Percentiles rank a stretch among this genome's conserved stretches.
These are phyloP conservation scores for Pleurozium schreberi DNA, from an alignment of 225 moss, liverwort and hornwort genomes.

Conservation along the genomic window DNA sequence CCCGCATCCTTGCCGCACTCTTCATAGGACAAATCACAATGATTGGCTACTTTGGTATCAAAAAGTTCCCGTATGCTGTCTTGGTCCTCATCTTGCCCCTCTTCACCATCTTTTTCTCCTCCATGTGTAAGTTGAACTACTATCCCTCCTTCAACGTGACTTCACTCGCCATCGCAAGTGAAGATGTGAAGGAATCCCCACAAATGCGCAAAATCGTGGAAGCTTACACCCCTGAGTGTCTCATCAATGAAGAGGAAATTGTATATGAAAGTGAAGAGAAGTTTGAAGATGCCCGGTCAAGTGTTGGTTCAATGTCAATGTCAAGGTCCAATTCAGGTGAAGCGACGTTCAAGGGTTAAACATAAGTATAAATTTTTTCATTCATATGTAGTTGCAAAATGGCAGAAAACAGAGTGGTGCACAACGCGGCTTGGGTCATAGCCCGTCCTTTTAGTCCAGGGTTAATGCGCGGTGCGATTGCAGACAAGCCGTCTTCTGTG, in stretches of 20 bases:
- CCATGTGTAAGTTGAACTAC: conserved; percentile 55
- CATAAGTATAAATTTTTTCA: too few relatives aligned
- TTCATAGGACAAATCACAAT: conserved; percentile 62
- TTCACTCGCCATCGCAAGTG: conserved; percentile 51
- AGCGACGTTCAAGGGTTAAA: too few relatives aligned
- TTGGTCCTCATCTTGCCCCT: conserved; percentile 40
- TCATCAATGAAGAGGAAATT: background rate
- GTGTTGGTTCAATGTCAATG: background rate
- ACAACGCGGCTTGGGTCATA: too few relatives aligned
- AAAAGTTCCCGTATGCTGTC: conserved; percentile 38
- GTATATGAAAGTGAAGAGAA: background rate
- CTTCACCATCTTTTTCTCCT: conserved; percentile 43
- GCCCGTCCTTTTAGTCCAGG: too few relatives aligned
- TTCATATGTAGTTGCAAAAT: too few relatives aligned
- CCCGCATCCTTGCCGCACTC: conserved; percentile 43
- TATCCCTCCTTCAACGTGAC: conserved; percentile 54
- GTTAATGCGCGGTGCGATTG: background rate
- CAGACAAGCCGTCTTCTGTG: background rate
- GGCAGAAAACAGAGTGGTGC: too few relatives aligned
- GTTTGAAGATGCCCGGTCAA: conserved; percentile 17
- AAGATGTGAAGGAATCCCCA: conserved; percentile 45
- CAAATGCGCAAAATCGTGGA: conserved; percentile 17
- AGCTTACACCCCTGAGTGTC: conserved; percentile 40
- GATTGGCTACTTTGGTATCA: conserved; percentile 62
- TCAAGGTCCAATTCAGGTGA: background rate